A percentile compares a stretch with the other conserved stretches of the same genome.
Conservation (phyloP, 129 eudicot genomes). For the Dittrichia graveolens region DNA sequence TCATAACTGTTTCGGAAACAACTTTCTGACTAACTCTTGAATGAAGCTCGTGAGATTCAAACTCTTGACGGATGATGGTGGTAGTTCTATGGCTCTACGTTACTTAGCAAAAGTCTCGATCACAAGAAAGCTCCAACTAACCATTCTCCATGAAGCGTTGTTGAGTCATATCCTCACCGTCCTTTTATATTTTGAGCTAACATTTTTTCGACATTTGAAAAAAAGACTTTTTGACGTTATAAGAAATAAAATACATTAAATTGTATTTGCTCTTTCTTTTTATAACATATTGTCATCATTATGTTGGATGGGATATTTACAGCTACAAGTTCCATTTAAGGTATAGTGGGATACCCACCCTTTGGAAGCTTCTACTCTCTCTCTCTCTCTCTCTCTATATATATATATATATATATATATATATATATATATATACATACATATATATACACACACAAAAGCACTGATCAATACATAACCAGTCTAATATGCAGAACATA, state of each 20-base stretch:
- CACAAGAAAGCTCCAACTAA: neutral
- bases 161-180: constrained; percentile 16
- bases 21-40: no score
- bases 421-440: no score
- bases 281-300: constrained; percentile 17
- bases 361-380: constrained; percentile 31
- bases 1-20: no score
- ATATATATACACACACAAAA: no score
- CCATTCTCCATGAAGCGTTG: neutral
- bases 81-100: neutral
- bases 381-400: no score
- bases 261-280: constrained; percentile 16
- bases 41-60: no score
- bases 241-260: neutral
- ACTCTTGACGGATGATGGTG: no score
- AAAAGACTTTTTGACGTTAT: neutral
- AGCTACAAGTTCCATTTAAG: constrained; percentile 22
- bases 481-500: no score
- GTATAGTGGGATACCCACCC: constrained; percentile 27
- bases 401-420: no score
- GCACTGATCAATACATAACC: no score
- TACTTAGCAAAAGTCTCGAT: neutral
- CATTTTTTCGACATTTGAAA: neutral
- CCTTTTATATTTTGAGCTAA: constrained; percentile 5
- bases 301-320: constrained; percentile 23